A percentile compares a stretch with the other conserved stretches of the same genome.
Conservation (phyloP, 768 basidiomycete genomes). For the Amanita brunnescens region DNA sequence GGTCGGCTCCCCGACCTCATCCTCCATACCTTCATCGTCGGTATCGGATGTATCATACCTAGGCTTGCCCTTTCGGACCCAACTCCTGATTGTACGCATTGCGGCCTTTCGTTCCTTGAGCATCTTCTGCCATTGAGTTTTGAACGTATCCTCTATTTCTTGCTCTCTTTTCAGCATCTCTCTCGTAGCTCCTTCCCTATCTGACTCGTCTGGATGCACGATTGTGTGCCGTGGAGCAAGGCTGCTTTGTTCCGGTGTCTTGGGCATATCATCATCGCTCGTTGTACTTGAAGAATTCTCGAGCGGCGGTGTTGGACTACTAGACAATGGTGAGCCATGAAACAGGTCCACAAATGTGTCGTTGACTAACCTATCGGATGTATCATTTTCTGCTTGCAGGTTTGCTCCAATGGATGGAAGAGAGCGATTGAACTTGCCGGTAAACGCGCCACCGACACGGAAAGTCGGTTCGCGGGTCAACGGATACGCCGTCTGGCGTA, state of each 20-base stretch:
- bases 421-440: background rate
- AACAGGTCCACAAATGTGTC: background rate
- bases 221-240: background rate
- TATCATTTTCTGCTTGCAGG: background rate
- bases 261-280: background rate
- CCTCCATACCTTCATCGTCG: background rate
- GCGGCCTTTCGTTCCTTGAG: background rate
- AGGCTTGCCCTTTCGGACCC: background rate
- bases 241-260: background rate
- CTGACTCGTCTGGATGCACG: background rate
- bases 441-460: background rate
- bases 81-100: background rate
- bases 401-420: background rate
- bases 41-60: background rate
- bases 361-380: background rate
- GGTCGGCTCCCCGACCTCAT: too few species aligned
- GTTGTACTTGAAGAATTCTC: background rate
- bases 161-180: background rate
- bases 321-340: background rate
- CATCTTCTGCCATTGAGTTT: slow-evolving; percentile 3
- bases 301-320: background rate
- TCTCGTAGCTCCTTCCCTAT: background rate
- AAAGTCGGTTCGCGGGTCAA: background rate
- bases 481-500: background rate
- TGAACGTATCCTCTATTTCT: background rate